These are phyloP conservation scores for Harringtonia aguacate DNA, from an alignment of 2,329 filamentous ascomycete species.

Conservation along the genomic window DNA sequence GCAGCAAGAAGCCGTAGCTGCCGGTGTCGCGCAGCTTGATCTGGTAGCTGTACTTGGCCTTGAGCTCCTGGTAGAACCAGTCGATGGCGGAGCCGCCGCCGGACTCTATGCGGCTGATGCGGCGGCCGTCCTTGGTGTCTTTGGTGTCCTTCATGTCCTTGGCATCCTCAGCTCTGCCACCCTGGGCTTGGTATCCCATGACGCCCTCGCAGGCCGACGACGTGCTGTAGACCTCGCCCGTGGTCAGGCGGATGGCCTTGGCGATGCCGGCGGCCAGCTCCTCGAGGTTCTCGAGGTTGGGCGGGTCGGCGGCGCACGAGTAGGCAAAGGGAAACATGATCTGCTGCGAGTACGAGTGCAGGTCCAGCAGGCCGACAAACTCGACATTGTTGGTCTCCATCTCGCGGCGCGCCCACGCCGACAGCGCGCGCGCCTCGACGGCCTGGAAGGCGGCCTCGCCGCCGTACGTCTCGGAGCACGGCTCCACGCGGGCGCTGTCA, in stretches of 20 bases:
- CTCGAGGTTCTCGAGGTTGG: slow-evolving; percentile 82
- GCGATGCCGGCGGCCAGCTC: slow-evolving; percentile 81
- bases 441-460: slow-evolving; percentile 77
- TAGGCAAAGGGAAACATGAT: slow-evolving; percentile 88
- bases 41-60: slow-evolving; percentile 79
- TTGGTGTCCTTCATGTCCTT: no score
- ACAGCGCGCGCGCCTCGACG: slow-evolving; percentile 63
- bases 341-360: slow-evolving; percentile 93
- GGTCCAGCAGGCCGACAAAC: slow-evolving; percentile 78
- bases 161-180: no score
- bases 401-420: slow-evolving; percentile 75
- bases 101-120: slow-evolving; percentile 64
- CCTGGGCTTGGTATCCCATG: slow-evolving; percentile 40
- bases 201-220: slow-evolving; percentile 81
- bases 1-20: slow-evolving; percentile 86
- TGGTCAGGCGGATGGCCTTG: slow-evolving; percentile 77
- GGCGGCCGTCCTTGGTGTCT: slow-evolving; percentile 66
- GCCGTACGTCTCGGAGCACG: slow-evolving; percentile 84
- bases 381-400: slow-evolving; percentile 58
- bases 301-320: slow-evolving; percentile 66
- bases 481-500: slow-evolving; percentile 52
- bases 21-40: slow-evolving; percentile 90
- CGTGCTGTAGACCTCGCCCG: slow-evolving; percentile 65
- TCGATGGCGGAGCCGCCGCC: slow-evolving; percentile 82
- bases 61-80: slow-evolving; percentile 87